phyloP scores from a whole-genome alignment of 495 filamentous ascomycete species.

The Cairneyella variabilis region DNA sequence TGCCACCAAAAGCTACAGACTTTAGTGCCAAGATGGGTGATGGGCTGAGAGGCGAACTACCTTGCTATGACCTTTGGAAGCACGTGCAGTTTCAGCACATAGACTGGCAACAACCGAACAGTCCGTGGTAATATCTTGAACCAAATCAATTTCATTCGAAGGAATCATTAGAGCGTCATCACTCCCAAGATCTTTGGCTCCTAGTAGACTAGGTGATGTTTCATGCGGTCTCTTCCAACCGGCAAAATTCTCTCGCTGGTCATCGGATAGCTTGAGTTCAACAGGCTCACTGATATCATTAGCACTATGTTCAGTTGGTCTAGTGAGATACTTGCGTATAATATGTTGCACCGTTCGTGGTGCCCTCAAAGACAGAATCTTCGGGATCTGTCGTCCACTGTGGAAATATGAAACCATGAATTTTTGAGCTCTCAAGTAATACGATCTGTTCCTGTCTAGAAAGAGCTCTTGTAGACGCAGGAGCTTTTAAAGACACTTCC shows the following conservation, averaged over 20 bases:
- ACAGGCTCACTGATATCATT: slow-evolving; percentile 55
- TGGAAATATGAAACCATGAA: slow-evolving; percentile 77
- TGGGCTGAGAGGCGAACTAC: slow-evolving; percentile 41
- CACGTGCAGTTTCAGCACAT: slow-evolving; percentile 71
- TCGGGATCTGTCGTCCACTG: slow-evolving; percentile 68
- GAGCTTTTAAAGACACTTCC: slow-evolving; percentile 32
- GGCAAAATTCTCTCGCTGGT: slow-evolving; percentile 67
- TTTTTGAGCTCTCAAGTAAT: slow-evolving; percentile 66
- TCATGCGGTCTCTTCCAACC: slow-evolving; percentile 78
- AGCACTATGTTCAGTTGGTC: slow-evolving; percentile 4
- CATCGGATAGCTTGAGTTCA: slow-evolving; percentile 63
- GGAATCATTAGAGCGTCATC: slow-evolving; percentile 46
- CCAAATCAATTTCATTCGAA: slow-evolving; percentile 62
- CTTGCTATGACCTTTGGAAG: slow-evolving; percentile 55
- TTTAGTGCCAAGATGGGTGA: too few species aligned
- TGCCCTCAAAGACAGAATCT: slow-evolving; percentile 21
- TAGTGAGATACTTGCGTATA: slow-evolving; percentile 24
- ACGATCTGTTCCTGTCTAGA: slow-evolving; percentile 75
- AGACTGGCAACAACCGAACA: slow-evolving; percentile 97
- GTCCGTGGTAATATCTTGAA: slow-evolving; percentile 91
- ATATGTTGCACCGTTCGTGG: slow-evolving; percentile 20
- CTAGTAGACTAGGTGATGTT: slow-evolving; percentile 25
- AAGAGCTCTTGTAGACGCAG: slow-evolving; percentile 58
- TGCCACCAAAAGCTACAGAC: slow-evolving; percentile 65
- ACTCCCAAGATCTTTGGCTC: not conserved